A percentile compares a stretch with the other conserved stretches of the same genome.
Conservation (phyloP, 495 filamentous ascomycete species). For the Podospora conica region DNA sequence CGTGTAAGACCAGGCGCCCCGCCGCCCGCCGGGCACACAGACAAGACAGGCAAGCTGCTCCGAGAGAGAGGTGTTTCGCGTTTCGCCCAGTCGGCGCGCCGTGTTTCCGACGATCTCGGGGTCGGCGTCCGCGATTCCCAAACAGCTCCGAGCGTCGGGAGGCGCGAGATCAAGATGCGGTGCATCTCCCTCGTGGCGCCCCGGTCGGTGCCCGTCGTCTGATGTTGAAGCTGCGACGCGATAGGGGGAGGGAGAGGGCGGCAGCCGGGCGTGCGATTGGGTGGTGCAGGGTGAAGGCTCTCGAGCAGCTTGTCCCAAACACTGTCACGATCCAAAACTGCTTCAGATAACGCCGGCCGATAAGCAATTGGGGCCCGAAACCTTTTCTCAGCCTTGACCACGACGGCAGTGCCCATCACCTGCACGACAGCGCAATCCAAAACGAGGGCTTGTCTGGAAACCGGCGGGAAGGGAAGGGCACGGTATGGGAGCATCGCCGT, state of each 20-base stretch:
- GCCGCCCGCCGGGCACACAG: background rate
- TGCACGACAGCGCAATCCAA: background rate
- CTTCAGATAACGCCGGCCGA: background rate
- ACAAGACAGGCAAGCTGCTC: background rate
- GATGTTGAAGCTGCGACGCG: too few relatives aligned
- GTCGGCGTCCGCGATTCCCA: background rate
- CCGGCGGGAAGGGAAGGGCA: background rate
- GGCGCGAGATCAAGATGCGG: background rate
- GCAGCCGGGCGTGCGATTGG: background rate
- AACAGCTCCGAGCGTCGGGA: background rate
- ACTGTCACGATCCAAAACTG: background rate
- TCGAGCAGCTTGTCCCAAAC: background rate
- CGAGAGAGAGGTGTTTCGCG: background rate
- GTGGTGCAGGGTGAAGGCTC: background rate
- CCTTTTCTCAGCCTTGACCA: background rate
- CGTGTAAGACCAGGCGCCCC: background rate
- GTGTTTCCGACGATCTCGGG: background rate
- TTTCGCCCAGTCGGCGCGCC: background rate
- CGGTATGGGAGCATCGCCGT: background rate
- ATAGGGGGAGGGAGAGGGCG: too few relatives aligned
- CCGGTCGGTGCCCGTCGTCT: background rate
- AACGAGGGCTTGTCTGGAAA: background rate
- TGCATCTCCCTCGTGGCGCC: background rate
- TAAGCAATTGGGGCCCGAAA: background rate
- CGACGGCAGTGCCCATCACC: too few relatives aligned